These are phyloP conservation scores for Raffaelea albimanens DNA, from an alignment of 2,329 filamentous ascomycete species.

Conservation along the genomic window DNA sequence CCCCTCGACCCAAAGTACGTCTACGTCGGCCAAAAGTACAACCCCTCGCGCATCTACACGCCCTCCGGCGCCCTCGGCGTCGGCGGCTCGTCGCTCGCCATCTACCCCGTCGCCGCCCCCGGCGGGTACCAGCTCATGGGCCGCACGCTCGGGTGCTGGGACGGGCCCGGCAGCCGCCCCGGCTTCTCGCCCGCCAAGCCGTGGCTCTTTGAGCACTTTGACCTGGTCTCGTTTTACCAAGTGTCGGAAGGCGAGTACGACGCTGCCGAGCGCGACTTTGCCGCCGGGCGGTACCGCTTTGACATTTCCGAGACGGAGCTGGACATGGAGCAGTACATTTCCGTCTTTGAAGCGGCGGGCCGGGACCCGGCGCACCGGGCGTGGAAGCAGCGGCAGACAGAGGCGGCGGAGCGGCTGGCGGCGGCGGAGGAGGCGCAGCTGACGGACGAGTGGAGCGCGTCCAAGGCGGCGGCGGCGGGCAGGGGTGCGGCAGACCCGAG, in stretches of 20 bases:
- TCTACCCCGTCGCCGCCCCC: slow-evolving; percentile 27
- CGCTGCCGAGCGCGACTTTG: slow-evolving; percentile 22
- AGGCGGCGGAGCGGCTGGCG: background rate
- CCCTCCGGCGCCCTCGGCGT: slow-evolving; percentile 25
- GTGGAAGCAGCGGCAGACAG: background rate
- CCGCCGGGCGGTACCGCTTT: slow-evolving; percentile 41
- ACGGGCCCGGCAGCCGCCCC: slow-evolving; percentile 40
- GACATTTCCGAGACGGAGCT: slow-evolving; percentile 28
- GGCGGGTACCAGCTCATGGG: slow-evolving; percentile 28
- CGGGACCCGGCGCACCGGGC: background rate
- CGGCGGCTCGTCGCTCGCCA: slow-evolving; percentile 23
- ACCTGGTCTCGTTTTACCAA: slow-evolving; percentile 44
- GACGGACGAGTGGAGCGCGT: background rate
- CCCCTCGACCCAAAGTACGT: slow-evolving; percentile 14
- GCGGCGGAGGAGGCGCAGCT: background rate
- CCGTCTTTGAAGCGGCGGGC: background rate
- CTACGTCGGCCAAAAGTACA: slow-evolving; percentile 19
- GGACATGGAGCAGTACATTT: background rate
- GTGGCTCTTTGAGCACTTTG: slow-evolving; percentile 48
- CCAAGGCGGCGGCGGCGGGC: background rate
- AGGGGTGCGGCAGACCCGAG: background rate
- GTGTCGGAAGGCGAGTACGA: slow-evolving; percentile 43
- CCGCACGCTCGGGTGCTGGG: slow-evolving; percentile 42
- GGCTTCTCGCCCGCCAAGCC: slow-evolving; percentile 35
- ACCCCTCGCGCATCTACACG: slow-evolving; percentile 24